Evolutionary conservation across 768 basidiomycete genomes (phyloP).

Genomic region (Pleurotus tuber-regium): DNA sequence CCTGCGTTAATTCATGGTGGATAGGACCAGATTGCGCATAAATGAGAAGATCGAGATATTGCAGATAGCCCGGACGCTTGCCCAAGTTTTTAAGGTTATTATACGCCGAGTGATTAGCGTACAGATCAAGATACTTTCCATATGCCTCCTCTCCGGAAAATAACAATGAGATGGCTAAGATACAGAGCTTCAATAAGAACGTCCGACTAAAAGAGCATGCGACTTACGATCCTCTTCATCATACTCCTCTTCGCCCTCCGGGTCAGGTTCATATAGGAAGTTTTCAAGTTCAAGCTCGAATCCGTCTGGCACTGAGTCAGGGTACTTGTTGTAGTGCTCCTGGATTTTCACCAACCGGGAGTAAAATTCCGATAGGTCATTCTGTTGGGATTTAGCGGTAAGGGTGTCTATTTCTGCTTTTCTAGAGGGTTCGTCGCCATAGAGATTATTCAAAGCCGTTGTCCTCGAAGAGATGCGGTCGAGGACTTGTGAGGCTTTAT

Average conservation of each 20-base stretch:
- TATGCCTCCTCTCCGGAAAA: conserved; percentile 97
- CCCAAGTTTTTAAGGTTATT: conserved; percentile 86
- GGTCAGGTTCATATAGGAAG: conserved; percentile 74
- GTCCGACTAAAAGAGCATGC: conserved; percentile 5
- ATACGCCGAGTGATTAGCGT: conserved; percentile 84
- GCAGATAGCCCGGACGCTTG: conserved; percentile 85
- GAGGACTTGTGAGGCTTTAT: conserved; percentile 88
- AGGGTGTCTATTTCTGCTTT: conserved; percentile 65
- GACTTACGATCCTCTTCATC: conserved; percentile 87
- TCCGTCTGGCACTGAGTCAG: conserved; percentile 77
- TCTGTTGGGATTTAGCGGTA: conserved; percentile 54
- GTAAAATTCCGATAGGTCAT: conserved; percentile 93
- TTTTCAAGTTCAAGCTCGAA: conserved; percentile 83
- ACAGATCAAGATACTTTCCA: conserved; percentile 93
- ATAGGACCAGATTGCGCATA: conserved; percentile 56
- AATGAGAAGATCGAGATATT: conserved; percentile 88
- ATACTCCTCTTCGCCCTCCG: conserved; percentile 68
- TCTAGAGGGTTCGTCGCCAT: conserved; percentile 73
- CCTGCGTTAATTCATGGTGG: conserved; percentile 68
- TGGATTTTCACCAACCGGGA: conserved; percentile 93
- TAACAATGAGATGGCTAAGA: conserved; percentile 69
- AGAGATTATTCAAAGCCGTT: conserved; percentile 62
- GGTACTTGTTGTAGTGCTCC: conserved; percentile 95
- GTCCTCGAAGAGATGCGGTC: conserved; percentile 76
- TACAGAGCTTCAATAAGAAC: conserved; percentile 5